Percentiles rank a stretch among this genome's conserved stretches.
phyloP scores from a whole-genome alignment of 345 rosid species.

The Noccaea caerulescens region DNA sequence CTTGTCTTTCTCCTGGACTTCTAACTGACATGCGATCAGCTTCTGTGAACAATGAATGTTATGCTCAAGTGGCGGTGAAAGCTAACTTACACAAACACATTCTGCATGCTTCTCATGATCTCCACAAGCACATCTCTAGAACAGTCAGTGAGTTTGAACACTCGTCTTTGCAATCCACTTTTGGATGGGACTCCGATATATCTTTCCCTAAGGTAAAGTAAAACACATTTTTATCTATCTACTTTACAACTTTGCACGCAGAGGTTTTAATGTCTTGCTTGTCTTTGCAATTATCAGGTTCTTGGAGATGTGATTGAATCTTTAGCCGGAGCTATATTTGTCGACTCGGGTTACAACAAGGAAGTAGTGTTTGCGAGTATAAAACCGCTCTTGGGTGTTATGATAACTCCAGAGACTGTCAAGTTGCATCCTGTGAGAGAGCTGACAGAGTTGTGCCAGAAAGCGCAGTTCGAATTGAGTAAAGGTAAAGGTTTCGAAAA shows the following conservation, averaged over 20 bases:
- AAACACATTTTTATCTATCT: not conserved
- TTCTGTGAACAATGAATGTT: conserved; percentile 88
- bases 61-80: conserved; percentile 65
- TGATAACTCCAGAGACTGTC: conserved; percentile 70
- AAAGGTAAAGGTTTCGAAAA: conserved; percentile 29
- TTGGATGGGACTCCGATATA: conserved; percentile 82
- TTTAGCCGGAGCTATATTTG: conserved; percentile 80
- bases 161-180: conserved; percentile 48
- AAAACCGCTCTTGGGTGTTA: conserved; percentile 70
- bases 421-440: conserved; percentile 70
- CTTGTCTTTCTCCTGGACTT: conserved; percentile 72
- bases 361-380: conserved; percentile 62
- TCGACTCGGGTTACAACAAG: conserved; percentile 77
- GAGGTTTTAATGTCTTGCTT: not conserved
- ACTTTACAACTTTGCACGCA: not conserved
- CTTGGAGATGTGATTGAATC: conserved; percentile 93
- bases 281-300: conserved; percentile 50
- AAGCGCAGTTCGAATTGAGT: conserved; percentile 38
- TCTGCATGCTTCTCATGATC: conserved; percentile 68
- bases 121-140: conserved; percentile 54
- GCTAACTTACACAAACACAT: conserved; percentile 68
- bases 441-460: conserved; percentile 62
- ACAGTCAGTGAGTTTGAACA: conserved; percentile 45
- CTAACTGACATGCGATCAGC: conserved; percentile 94
- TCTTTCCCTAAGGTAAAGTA: conserved; percentile 77